Percentiles rank a stretch among this genome's conserved stretches.
Conservation (phyloP, 371 early-diverging fungal species). For the Zychaea mexicana region DNA sequence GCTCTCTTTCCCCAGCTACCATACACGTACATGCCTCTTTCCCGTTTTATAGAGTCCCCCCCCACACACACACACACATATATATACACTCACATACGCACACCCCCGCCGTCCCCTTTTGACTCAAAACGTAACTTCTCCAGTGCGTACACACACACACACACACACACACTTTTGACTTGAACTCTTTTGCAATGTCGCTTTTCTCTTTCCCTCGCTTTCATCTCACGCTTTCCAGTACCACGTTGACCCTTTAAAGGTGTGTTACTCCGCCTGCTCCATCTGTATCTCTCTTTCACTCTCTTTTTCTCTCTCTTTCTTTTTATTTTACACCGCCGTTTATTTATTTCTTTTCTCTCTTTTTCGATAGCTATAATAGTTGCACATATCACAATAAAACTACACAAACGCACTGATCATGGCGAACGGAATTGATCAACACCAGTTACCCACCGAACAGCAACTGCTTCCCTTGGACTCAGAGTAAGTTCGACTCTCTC, state of each 20-base stretch:
- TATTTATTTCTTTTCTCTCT: background rate
- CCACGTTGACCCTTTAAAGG: no score
- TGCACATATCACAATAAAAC: background rate
- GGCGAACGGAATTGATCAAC: slow-evolving; percentile 21
- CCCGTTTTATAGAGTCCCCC: no score
- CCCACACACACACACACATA: no score
- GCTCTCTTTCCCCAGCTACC: background rate
- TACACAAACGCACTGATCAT: background rate
- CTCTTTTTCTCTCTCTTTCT: background rate
- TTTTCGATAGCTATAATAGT: background rate
- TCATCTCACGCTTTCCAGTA: no score
- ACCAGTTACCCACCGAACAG: slow-evolving; percentile 6
- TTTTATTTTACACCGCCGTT: background rate
- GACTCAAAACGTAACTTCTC: background rate
- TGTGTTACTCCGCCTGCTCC: no score
- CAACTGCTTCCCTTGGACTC: background rate
- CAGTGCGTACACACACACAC: background rate
- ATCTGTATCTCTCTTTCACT: no score
- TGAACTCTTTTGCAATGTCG: background rate
- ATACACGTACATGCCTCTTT: no score
- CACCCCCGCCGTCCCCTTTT: no score
- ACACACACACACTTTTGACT: background rate
- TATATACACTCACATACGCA: no score
- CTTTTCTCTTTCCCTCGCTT: no score
- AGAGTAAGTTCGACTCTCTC: slow-evolving; percentile 11